phyloP scores from a whole-genome alignment of 2,329 filamentous ascomycete species.

The Alternaria dauci region DNA sequence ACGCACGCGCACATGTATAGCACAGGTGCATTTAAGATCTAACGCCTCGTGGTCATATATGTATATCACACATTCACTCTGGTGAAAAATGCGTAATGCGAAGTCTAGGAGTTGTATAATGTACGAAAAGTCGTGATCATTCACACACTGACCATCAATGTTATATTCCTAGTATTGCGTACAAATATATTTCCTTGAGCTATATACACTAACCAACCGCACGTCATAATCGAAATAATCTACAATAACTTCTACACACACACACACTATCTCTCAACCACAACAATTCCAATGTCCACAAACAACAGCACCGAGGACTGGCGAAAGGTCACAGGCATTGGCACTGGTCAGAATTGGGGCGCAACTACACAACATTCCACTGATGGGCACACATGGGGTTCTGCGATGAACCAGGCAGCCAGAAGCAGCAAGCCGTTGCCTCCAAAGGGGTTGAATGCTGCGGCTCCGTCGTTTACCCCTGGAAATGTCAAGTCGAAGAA shows the following conservation, averaged over 20 bases:
- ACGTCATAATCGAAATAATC: not conserved
- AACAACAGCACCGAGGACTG: not conserved
- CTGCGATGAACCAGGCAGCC: not conserved
- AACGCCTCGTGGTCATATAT: not conserved
- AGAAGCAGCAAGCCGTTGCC: not conserved
- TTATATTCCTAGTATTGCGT: not conserved
- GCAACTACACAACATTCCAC: not conserved
- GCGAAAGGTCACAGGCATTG: slow-evolving; percentile 12
- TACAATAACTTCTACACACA: not conserved
- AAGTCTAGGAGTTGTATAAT: not conserved
- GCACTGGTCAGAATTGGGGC: slow-evolving; percentile 14
- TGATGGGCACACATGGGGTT: not conserved
- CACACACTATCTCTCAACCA: not conserved
- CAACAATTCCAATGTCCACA: not conserved
- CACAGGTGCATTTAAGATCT: not conserved
- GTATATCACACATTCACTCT: not conserved
- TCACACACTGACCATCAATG: not conserved
- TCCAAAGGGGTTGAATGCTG: slow-evolving; percentile 3
- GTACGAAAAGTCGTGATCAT: not conserved
- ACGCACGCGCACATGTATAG: not conserved
- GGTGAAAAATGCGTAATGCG: not conserved
- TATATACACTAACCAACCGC: not conserved
- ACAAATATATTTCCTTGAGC: not conserved
- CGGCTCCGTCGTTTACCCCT: not conserved
- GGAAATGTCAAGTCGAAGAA: not conserved